These are phyloP conservation scores for Lactarius tabidus DNA, from an alignment of 768 basidiomycete species.

Conservation along the genomic window DNA sequence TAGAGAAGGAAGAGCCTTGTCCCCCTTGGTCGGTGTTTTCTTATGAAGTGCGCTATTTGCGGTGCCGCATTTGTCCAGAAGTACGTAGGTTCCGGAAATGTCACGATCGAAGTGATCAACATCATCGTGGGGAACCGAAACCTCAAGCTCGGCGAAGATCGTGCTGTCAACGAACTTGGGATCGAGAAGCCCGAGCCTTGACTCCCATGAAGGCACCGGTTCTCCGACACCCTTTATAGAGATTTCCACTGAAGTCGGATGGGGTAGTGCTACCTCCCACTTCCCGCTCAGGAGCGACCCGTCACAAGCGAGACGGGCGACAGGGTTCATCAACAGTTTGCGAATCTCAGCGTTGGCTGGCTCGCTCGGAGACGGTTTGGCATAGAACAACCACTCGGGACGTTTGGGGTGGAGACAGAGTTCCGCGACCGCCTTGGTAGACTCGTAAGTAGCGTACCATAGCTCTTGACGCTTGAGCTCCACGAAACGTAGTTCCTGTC, in stretches of 20 bases:
- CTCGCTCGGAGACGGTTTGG: conserved; percentile 57
- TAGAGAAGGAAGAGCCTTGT: conserved; percentile 53
- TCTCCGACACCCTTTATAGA: conserved; percentile 63
- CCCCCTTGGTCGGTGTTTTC: conserved; percentile 43
- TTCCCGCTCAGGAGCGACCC: conserved; percentile 57
- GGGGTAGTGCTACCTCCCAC: conserved; percentile 82
- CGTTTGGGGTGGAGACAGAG: conserved; percentile 70
- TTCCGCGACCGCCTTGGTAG: conserved; percentile 65
- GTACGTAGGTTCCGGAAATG: conserved; percentile 73
- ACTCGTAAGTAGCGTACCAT: conserved; percentile 80
- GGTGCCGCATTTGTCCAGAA: conserved; percentile 84
- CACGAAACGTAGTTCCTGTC: conserved; percentile 73
- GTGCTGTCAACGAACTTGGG: conserved; percentile 61
- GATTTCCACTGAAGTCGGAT: conserved; percentile 49
- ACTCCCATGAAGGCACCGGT: conserved; percentile 80
- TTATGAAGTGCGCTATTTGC: conserved; percentile 82
- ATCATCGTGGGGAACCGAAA: conserved; percentile 52
- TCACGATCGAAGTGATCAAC: conserved; percentile 62
- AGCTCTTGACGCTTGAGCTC: conserved; percentile 84
- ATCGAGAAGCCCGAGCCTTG: conserved; percentile 66
- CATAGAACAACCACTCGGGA: conserved; percentile 86
- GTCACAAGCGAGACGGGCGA: conserved; percentile 66
- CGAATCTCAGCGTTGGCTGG: conserved; percentile 81
- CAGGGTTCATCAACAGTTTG: conserved; percentile 62
- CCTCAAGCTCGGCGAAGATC: conserved; percentile 62